Percentiles rank a stretch among this genome's conserved stretches.
Conservation (phyloP, 163 green algal species). For the Chlorella variabilis region DNA sequence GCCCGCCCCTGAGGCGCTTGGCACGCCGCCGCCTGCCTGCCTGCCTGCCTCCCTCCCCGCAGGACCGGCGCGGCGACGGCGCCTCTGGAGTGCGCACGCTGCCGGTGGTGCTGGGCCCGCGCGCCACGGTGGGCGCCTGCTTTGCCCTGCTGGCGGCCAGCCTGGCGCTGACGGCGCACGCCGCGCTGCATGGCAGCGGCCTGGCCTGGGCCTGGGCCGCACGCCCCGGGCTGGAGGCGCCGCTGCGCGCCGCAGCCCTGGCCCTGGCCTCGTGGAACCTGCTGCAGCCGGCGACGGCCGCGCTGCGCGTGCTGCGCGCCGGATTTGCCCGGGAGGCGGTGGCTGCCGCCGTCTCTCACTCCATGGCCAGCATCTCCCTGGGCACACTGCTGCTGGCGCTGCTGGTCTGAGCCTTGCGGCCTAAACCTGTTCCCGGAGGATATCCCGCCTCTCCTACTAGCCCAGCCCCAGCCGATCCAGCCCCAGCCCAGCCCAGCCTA, state of each 20-base stretch:
- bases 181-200: background rate
- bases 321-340: background rate
- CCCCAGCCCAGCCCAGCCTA: too few relatives aligned
- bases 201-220: constrained; percentile 23
- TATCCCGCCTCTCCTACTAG: too few relatives aligned
- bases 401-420: constrained; percentile 4
- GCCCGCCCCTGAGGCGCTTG: too few relatives aligned
- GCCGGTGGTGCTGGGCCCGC: constrained; percentile 59
- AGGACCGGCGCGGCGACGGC: constrained; percentile 55
- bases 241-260: background rate
- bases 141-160: constrained; percentile 15
- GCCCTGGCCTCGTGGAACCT: background rate
- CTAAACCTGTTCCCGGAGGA: too few relatives aligned
- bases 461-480: too few relatives aligned
- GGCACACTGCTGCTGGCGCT: constrained; percentile 31
- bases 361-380: background rate
- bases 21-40: too few relatives aligned
- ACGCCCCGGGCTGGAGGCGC: background rate
- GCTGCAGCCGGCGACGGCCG: background rate
- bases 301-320: constrained; percentile 3
- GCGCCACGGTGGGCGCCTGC: background rate
- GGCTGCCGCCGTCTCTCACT: background rate
- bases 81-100: constrained; percentile 61
- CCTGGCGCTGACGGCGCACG: background rate
- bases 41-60: too few relatives aligned